Percentiles rank a stretch among this genome's conserved stretches.
These are phyloP conservation scores for Lophium mytilinum DNA, from an alignment of 495 filamentous ascomycete genomes.

Conservation along the genomic window DNA sequence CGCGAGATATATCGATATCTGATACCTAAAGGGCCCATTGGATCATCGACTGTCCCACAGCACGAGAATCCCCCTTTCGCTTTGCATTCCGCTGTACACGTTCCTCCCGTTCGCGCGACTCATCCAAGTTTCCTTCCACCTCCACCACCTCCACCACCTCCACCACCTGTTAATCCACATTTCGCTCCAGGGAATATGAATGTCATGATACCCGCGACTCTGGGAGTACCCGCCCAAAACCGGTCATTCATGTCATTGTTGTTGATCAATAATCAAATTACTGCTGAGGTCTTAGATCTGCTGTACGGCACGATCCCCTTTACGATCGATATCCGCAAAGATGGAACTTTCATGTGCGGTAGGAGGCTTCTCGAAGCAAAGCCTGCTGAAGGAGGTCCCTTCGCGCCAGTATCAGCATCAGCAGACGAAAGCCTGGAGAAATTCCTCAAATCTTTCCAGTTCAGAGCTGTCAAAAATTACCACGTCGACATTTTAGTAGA, in stretches of 20 bases:
- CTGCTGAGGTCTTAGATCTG: constrained; percentile 15
- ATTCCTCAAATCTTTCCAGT: constrained; percentile 18
- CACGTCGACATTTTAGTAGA: constrained; percentile 21
- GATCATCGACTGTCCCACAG: constrained; percentile 7
- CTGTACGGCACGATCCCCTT: constrained; percentile 18
- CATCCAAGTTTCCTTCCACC: not conserved
- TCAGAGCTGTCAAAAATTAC: constrained; percentile 19
- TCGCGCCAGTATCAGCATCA: constrained; percentile 1
- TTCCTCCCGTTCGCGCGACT: not conserved
- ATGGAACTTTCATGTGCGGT: constrained; percentile 24
- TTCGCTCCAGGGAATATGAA: not conserved
- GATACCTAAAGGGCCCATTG: constrained; percentile 17
- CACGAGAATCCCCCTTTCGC: not conserved
- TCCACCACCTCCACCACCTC: not conserved
- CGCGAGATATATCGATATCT: constrained; percentile 19
- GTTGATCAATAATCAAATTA: constrained; percentile 13
- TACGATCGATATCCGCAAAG: constrained; percentile 18
- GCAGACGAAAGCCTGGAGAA: not conserved
- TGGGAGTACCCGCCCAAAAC: not conserved
- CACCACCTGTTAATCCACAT: not conserved
- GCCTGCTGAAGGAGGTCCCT: constrained; percentile 8
- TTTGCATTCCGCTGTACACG: too few species aligned
- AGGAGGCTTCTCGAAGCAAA: constrained; percentile 14
- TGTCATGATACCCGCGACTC: not conserved
- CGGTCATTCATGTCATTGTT: constrained; percentile 2